Conservation (phyloP, 1,139 yeast species). For the Diutina ranongensis region DNA sequence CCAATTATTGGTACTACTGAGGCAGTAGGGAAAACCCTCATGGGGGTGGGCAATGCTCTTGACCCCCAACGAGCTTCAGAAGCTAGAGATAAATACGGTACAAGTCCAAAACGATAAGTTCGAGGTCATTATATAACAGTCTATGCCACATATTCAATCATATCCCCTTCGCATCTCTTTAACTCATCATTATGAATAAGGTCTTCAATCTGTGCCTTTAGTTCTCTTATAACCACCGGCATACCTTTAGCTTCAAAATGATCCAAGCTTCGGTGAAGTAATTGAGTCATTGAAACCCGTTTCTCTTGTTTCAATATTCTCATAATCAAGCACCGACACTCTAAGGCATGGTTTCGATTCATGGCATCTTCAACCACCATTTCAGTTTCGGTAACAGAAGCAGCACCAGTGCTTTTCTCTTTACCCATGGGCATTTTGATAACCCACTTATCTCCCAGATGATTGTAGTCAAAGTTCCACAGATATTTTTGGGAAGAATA, state of each 20-base stretch:
- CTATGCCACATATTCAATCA: background rate
- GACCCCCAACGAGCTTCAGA: slow-evolving; percentile 44
- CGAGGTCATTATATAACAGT: no score
- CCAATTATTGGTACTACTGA: slow-evolving; percentile 93
- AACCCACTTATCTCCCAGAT: background rate
- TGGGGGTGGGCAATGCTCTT: slow-evolving; percentile 76
- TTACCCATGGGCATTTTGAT: background rate
- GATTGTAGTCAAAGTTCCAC: background rate
- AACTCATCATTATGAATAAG: background rate
- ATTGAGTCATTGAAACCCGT: background rate
- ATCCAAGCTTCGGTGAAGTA: background rate
- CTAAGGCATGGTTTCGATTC: background rate
- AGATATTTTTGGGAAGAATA: background rate
- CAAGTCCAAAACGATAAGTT: background rate
- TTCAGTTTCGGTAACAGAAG: background rate
- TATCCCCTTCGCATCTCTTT: background rate
- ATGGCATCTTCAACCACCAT: background rate
- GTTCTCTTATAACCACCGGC: background rate
- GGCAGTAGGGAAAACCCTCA: slow-evolving; percentile 68
- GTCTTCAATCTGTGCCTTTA: background rate
- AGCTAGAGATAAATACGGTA: slow-evolving; percentile 19
- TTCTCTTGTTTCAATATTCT: background rate
- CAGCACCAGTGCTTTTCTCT: background rate
- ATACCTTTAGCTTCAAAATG: background rate
- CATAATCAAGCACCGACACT: background rate